Conservation (phyloP, 2,329 filamentous ascomycete species). For the Ophiocordyceps australis region DNA sequence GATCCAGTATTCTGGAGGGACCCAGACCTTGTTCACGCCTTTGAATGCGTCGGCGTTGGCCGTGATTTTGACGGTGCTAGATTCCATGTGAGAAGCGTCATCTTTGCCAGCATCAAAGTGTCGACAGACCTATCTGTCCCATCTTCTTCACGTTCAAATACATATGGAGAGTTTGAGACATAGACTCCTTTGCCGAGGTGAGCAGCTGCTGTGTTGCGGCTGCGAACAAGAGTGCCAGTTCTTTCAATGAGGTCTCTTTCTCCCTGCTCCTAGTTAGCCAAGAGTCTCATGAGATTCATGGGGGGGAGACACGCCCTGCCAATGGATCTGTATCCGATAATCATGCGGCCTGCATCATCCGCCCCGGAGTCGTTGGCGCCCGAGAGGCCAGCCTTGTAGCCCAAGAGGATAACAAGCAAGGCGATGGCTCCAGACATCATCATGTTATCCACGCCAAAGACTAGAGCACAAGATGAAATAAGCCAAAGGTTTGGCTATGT, state of each 20-base stretch:
- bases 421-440: no score
- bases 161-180: background rate
- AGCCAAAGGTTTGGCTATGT: no score
- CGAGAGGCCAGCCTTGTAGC: background rate
- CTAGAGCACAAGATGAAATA: no score
- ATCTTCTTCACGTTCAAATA: background rate
- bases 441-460: no score
- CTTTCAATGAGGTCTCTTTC: background rate
- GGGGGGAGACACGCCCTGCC: background rate
- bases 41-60: background rate
- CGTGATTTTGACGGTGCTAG: background rate
- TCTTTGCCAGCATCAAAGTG: background rate
- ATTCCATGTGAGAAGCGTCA: background rate
- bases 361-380: background rate
- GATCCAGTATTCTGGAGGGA: background rate
- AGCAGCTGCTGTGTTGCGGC: background rate
- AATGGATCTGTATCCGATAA: background rate
- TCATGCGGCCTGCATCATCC: background rate
- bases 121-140: background rate
- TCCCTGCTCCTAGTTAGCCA: background rate
- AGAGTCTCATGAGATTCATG: background rate
- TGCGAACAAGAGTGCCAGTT: background rate
- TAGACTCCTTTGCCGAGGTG: background rate
- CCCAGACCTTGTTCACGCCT: background rate
- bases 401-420: background rate